Conservation (phyloP, 2,329 filamentous ascomycete species). For the Colletotrichum echinochloae region DNA sequence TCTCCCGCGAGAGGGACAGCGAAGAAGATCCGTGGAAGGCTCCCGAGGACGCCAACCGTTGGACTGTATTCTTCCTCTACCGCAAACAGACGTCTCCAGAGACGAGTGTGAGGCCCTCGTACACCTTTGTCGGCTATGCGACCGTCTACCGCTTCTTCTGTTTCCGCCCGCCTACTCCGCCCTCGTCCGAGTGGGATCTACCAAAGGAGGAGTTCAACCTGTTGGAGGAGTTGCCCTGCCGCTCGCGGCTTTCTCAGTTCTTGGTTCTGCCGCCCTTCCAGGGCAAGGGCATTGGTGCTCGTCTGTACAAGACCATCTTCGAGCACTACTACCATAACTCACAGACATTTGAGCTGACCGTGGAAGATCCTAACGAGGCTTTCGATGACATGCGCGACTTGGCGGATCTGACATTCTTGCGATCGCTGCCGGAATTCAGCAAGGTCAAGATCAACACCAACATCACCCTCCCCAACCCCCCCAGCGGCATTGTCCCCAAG, state of each 20-base stretch:
- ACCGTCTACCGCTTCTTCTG: constrained; percentile 91
- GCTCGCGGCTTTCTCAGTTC: constrained; percentile 92
- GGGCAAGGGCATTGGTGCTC: constrained; percentile 79
- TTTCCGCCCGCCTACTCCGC: constrained; percentile 62
- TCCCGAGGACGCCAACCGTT: constrained; percentile 76
- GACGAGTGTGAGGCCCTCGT: constrained; percentile 65
- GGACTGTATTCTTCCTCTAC: constrained; percentile 92
- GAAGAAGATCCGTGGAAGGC: constrained; percentile 48
- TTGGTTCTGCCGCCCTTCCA: constrained; percentile 91
- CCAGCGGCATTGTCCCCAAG: constrained; percentile 52
- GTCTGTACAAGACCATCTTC: constrained; percentile 86
- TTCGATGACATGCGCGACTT: constrained; percentile 85
- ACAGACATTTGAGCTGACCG: constrained; percentile 84
- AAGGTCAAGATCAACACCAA: constrained; percentile 66
- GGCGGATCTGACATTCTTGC: constrained; percentile 76
- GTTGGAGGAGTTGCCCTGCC: constrained; percentile 76
- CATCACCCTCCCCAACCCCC: constrained; percentile 62
- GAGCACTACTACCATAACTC: constrained; percentile 73
- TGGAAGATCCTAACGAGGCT: constrained; percentile 92
- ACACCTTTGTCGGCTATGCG: constrained; percentile 88
- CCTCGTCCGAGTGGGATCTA: constrained; percentile 60
- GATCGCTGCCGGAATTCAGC: constrained; percentile 68
- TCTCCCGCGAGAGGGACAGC: constrained; percentile 62
- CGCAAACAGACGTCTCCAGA: constrained; percentile 66
- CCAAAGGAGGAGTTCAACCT: constrained; percentile 58